Evolutionary conservation across 1,139 yeast genomes (phyloP).

Genomic region (Blastobotrys petasosporus): DNA sequence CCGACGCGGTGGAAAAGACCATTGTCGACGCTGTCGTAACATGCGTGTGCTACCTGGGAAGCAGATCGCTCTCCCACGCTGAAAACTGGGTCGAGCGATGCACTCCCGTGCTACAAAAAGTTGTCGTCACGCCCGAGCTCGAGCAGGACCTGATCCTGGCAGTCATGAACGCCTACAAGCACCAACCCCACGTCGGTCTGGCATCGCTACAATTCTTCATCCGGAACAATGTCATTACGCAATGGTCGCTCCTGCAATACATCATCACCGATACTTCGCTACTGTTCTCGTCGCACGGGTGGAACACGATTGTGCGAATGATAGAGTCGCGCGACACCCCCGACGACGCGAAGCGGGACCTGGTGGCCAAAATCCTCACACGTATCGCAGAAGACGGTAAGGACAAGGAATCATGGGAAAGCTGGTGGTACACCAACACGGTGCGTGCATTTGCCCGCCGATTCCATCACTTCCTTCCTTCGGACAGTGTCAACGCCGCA

Average conservation of each 20-base stretch:
- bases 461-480: neutral
- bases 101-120: conserved; percentile 45
- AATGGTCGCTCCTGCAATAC: conserved; percentile 15
- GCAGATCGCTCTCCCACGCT: conserved; percentile 84
- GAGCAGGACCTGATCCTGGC: conserved; percentile 39
- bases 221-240: conserved; percentile 34
- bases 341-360: neutral
- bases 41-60: conserved; percentile 74
- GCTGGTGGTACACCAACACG: conserved; percentile 13
- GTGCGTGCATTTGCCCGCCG: conserved; percentile 5
- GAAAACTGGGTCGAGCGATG: conserved; percentile 61
- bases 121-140: conserved; percentile 32
- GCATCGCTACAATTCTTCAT: conserved; percentile 61
- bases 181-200: conserved; percentile 75
- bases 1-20: conserved; percentile 41
- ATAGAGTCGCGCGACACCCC: conserved; percentile 5
- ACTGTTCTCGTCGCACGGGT: conserved; percentile 11
- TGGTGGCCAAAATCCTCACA: conserved; percentile 2
- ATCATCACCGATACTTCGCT: conserved; percentile 13
- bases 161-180: conserved; percentile 69
- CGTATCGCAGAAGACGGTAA: neutral
- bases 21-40: conserved; percentile 60
- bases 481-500: no score
- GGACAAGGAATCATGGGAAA: conserved; percentile 8
- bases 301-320: conserved; percentile 6